Evolutionary conservation across 225 moss, liverwort and hornwort genomes (phyloP).

Genomic region (Climacium dendroides): DNA sequence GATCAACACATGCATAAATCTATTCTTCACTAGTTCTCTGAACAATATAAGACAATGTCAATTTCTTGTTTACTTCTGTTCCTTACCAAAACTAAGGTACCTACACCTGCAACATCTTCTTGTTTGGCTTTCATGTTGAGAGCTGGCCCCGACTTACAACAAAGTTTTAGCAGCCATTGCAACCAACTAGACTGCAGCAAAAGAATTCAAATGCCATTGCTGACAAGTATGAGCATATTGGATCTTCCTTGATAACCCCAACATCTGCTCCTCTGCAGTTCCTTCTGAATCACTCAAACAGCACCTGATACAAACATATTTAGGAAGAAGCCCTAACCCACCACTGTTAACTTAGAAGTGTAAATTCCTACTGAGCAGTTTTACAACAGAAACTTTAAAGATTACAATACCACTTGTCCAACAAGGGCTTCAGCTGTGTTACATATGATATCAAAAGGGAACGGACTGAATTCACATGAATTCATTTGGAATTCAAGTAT

Average conservation of each 20-base stretch:
- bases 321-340: constrained; percentile 2
- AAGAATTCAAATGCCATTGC: background rate
- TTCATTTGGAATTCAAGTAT: background rate
- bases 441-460: background rate
- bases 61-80: background rate
- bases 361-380: background rate
- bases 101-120: background rate
- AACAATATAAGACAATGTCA: background rate
- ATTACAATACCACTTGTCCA: background rate
- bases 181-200: constrained; percentile 6
- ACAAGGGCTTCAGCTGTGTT: background rate
- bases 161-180: background rate
- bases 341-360: background rate
- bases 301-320: constrained; percentile 36
- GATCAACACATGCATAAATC: background rate
- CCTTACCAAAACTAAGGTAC: background rate
- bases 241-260: constrained; percentile 5
- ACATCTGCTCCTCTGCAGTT: constrained; percentile 21
- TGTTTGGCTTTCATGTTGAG: background rate
- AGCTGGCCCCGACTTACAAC: background rate
- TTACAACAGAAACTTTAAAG: background rate
- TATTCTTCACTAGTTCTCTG: background rate
- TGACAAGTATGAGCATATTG: background rate
- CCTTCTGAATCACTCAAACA: constrained; percentile 30
- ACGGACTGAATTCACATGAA: background rate